A percentile compares a stretch with the other conserved stretches of the same genome.
phyloP scores from a whole-genome alignment of 2,329 filamentous ascomycete species.

The Aureobasidium sp. region DNA sequence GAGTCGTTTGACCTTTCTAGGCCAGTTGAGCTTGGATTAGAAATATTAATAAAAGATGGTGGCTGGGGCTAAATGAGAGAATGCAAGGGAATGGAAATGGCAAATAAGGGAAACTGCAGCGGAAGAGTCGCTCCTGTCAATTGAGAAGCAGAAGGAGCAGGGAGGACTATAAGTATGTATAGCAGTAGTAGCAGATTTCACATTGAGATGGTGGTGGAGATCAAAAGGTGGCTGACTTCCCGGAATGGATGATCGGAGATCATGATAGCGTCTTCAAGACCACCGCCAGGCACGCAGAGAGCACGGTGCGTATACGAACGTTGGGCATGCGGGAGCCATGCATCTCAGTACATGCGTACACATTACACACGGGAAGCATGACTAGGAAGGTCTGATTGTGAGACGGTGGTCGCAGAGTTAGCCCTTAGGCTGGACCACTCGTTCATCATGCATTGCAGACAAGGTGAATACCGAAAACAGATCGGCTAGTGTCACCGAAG shows the following conservation, averaged over 20 bases:
- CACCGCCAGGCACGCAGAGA: conserved; percentile 12
- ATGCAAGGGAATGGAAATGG: conserved; percentile 10
- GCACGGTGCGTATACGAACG: conserved; percentile 11
- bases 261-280: conserved; percentile 7
- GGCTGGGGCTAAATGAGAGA: conserved; percentile 10
- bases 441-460: background rate
- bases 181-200: background rate
- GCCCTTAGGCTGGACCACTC: conserved; percentile 9
- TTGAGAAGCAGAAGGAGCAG: background rate
- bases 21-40: conserved; percentile 6
- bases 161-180: conserved; percentile 1
- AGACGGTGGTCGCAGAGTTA: conserved; percentile 7
- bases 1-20: conserved; percentile 5
- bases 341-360: background rate
- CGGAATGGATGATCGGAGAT: conserved; percentile 6
- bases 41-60: background rate
- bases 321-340: conserved; percentile 8
- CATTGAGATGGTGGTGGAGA: conserved; percentile 11
- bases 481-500: background rate
- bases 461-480: background rate
- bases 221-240: conserved; percentile 6
- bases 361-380: conserved; percentile 3
- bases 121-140: conserved; percentile 7
- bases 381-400: conserved; percentile 9
- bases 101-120: conserved; percentile 15